Evolutionary conservation across 73 alveolate species (phyloP).

Genomic region (Tetrahymena elliotti): DNA sequence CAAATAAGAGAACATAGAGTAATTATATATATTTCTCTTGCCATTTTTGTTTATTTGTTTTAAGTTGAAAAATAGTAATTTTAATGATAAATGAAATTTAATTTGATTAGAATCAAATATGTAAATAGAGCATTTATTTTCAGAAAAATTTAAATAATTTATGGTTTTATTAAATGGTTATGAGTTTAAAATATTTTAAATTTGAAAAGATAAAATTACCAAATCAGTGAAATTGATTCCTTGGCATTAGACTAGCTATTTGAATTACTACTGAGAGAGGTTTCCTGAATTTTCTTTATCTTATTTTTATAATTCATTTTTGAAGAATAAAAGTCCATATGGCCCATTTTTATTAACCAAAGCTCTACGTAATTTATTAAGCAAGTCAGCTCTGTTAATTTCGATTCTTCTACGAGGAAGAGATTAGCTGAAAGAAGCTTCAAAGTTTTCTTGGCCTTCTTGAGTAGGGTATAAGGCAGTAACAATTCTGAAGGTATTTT

Average conservation of each 20-base stretch:
- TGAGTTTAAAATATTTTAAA: neutral
- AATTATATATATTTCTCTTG: too few species aligned
- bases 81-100: too few species aligned
- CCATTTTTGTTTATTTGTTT: too few species aligned
- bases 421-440: slow-evolving; percentile 1
- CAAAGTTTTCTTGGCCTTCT: slow-evolving; percentile 9
- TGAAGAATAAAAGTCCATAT: slow-evolving; percentile 10
- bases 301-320: neutral
- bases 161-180: neutral
- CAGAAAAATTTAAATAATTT: too few species aligned
- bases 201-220: neutral
- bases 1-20: too few species aligned
- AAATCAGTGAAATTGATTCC: neutral
- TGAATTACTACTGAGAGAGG: neutral
- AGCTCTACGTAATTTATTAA: neutral
- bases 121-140: too few species aligned
- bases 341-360: slow-evolving; percentile 2
- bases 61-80: too few species aligned
- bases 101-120: too few species aligned
- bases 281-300: neutral
- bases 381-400: slow-evolving; percentile 15
- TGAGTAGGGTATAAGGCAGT: neutral
- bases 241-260: neutral
- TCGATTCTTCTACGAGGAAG: slow-evolving; percentile 8
- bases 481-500: neutral